phyloP scores from a whole-genome alignment of 345 rosid species.

The Syzygium aqueum region DNA sequence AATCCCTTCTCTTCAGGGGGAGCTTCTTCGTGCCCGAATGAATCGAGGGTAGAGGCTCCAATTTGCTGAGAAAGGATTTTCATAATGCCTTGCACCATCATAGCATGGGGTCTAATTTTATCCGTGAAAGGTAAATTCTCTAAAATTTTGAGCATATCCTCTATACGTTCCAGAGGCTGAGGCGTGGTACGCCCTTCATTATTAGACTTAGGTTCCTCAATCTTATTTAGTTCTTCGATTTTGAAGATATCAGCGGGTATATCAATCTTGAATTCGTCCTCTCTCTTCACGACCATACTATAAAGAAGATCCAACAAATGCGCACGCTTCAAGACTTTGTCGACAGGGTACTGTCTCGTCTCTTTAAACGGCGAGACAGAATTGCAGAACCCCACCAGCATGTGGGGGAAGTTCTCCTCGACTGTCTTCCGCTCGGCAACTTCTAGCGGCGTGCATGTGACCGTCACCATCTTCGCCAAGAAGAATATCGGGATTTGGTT shows the following conservation, averaged over 20 bases:
- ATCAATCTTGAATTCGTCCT: not conserved
- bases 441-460: not conserved
- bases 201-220: too few species aligned
- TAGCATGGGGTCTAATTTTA: too few species aligned
- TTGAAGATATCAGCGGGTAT: not conserved
- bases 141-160: too few species aligned
- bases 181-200: too few species aligned
- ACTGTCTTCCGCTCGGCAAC: not conserved
- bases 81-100: too few species aligned
- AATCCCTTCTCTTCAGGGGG: too few species aligned
- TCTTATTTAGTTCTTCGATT: not conserved
- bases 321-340: not conserved
- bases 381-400: not conserved
- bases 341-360: not conserved
- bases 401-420: not conserved
- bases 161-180: too few species aligned
- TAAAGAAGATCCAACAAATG: not conserved
- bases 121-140: too few species aligned
- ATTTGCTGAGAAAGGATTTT: too few species aligned
- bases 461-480: not conserved
- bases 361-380: not conserved
- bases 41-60: too few species aligned
- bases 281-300: not conserved
- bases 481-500: not conserved
- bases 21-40: too few species aligned